Evolutionary conservation across 2,329 filamentous ascomycete species (phyloP), one percentile per base, ranked within the genome.

Genomic region (Dothiorella sarmentorum): DNA sequence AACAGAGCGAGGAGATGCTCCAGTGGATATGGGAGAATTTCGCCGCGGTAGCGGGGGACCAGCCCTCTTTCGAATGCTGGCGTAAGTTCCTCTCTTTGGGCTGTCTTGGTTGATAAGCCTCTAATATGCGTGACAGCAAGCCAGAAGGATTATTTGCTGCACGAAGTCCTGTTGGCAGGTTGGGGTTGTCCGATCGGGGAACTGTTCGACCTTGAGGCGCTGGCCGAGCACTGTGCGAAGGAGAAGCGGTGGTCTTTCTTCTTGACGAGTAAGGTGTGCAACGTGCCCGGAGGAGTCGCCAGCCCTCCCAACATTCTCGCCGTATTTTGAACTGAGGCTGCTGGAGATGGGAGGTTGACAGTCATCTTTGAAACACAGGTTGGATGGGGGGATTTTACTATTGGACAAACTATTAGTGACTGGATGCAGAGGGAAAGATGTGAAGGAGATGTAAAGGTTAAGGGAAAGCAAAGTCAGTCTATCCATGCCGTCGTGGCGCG

Each of bases 1-100:
- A 63, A 37, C 59, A 61, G 37, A 58, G 45, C 27, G 71, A 80
- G 27, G 78, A 79, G 20, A 78, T 83, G 7, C 76, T 81, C 3
- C 77, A 80, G 38, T 89, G 85, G 85, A 63, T 88, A 53, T 86
- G 87, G 76, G 83, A 89, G 64, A 80, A 82, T 55, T 88, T 89
- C 63, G 76, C 85, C 0, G 85, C 83, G 1, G 84, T 86, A 1
- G 84, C 81, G 0, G 81, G 82, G 0, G 86, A 89, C 67, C 72
- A 77, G n/a, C 80, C 79, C 26, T 76, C 79, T 0, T 87, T 88
- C 58, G 86, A 89, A 71, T 77, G 79, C 2, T 79, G 82, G 66
- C 82, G 56, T 60, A 33, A 62, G 33, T 62, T 62, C 7, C n/a
- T 9, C 3, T 11, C n/a, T n/a, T n/a, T n/a, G n/a, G n/a, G n/a